Conservation (phyloP, 805 yeast species). For the Kluyveromyces wickerhamii region DNA sequence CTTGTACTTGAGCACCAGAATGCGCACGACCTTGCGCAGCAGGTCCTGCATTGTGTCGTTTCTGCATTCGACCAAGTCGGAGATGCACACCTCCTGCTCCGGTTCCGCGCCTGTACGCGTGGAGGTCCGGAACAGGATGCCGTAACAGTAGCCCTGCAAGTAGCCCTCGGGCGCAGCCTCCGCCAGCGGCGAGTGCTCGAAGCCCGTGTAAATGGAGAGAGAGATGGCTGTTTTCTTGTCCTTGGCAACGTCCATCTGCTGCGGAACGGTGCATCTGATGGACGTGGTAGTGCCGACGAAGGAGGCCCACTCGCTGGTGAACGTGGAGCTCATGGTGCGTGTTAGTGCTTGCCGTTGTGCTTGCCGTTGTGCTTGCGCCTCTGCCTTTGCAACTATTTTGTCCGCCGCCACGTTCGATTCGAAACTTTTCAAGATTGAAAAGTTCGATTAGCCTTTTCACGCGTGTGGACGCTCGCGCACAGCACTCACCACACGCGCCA, state of each 20-base stretch:
- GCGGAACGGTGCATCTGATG: not conserved
- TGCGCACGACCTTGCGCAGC: conserved; percentile 4
- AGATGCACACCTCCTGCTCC: conserved; percentile 2
- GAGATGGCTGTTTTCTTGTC: conserved; percentile 3
- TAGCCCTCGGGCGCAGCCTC: not conserved
- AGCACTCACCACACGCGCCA: no score
- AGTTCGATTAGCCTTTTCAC: no score
- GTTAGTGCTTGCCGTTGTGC: no score
- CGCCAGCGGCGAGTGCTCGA: not conserved
- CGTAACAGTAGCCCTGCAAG: conserved; percentile 4
- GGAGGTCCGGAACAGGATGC: not conserved
- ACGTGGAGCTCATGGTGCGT: no score
- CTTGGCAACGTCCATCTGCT: not conserved
- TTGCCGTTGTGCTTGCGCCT: no score
- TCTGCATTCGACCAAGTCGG: conserved; percentile 1
- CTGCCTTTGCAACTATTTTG: no score
- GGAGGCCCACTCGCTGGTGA: conserved; percentile 1
- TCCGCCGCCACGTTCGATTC: no score
- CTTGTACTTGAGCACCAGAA: conserved; percentile 2
- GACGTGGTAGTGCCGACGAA: not conserved
- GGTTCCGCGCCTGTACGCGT: not conserved
- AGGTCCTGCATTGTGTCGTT: conserved; percentile 1
- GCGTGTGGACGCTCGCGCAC: no score
- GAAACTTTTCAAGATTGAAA: no score
- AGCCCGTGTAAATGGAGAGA: not conserved